Conservation (phyloP, 2,329 filamentous ascomycete species). For the Monilinia laxa region DNA sequence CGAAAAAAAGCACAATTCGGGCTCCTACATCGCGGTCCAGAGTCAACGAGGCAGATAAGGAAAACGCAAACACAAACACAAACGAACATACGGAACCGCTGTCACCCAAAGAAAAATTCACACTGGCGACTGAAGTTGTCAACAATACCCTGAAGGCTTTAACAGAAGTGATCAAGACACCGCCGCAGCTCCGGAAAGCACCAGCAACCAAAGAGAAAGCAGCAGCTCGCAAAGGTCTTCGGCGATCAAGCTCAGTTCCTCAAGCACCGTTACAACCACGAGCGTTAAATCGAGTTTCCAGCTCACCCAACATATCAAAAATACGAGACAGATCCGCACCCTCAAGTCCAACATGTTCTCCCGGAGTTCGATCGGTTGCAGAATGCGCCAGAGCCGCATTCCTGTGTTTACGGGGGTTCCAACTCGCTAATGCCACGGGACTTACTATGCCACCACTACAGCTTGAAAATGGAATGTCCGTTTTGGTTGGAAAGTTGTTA, state of each 20-base stretch:
- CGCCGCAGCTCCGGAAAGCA: slow-evolving; percentile 29
- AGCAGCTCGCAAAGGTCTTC: slow-evolving; percentile 45
- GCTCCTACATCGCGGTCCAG: slow-evolving; percentile 30
- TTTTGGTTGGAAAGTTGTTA: slow-evolving; percentile 65
- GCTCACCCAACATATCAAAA: slow-evolving; percentile 55
- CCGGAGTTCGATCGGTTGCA: slow-evolving; percentile 41
- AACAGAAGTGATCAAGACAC: slow-evolving; percentile 61
- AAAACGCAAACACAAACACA: slow-evolving; percentile 39
- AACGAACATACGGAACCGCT: slow-evolving; percentile 44
- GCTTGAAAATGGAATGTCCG: slow-evolving; percentile 71
- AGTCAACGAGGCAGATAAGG: slow-evolving; percentile 30
- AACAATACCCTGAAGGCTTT: slow-evolving; percentile 69
- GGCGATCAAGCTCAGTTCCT: slow-evolving; percentile 57
- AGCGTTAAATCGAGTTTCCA: slow-evolving; percentile 59
- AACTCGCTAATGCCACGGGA: slow-evolving; percentile 51
- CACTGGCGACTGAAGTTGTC: slow-evolving; percentile 70
- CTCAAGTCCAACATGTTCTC: slow-evolving; percentile 37
- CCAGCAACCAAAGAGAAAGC: slow-evolving; percentile 43
- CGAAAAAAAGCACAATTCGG: slow-evolving; percentile 20
- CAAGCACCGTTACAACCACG: slow-evolving; percentile 62
- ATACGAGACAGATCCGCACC: slow-evolving; percentile 43
- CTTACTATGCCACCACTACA: slow-evolving; percentile 62
- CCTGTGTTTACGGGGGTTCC: slow-evolving; percentile 58
- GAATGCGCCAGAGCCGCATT: slow-evolving; percentile 72
- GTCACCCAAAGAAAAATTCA: slow-evolving; percentile 59